Evolutionary conservation across 768 basidiomycete species (phyloP).

Genomic region (Boletales sp.): DNA sequence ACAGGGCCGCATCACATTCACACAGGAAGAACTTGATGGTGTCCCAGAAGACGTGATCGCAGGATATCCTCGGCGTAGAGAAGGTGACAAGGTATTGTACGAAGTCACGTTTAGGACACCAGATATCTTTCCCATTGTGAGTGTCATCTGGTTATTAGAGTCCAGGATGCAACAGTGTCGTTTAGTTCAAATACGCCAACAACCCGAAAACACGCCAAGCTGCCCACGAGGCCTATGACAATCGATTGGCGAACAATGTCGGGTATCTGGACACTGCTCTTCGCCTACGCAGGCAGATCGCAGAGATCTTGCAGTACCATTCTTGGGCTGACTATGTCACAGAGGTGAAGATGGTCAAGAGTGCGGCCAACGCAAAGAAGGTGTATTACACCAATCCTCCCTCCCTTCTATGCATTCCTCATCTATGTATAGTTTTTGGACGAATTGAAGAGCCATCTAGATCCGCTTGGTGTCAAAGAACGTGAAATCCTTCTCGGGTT

Average conservation of each 20-base stretch:
- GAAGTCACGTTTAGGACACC: constrained; percentile 81
- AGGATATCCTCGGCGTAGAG: constrained; percentile 69
- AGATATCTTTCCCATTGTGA: constrained; percentile 73
- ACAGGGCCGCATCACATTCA: constrained; percentile 65
- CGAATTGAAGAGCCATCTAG: constrained; percentile 70
- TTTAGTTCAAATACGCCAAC: constrained; percentile 78
- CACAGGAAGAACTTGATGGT: constrained; percentile 71
- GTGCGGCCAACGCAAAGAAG: constrained; percentile 53
- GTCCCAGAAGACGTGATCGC: constrained; percentile 77
- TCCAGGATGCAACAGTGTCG: too few relatives aligned
- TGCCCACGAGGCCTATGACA: constrained; percentile 67
- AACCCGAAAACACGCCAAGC: constrained; percentile 63
- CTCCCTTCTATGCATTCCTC: background rate
- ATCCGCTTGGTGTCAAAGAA: constrained; percentile 69
- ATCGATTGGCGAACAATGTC: constrained; percentile 63
- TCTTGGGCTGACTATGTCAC: constrained; percentile 86
- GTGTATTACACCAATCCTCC: constrained; percentile 31
- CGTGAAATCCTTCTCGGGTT: constrained; percentile 61
- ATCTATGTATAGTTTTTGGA: constrained; percentile 57
- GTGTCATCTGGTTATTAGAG: constrained; percentile 14
- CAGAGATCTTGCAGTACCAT: constrained; percentile 63
- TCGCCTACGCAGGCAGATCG: constrained; percentile 66
- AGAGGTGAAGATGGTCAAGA: constrained; percentile 84
- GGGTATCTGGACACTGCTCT: constrained; percentile 67
- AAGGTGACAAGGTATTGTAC: constrained; percentile 55